Evolutionary conservation across 768 basidiomycete genomes (phyloP), one percentile per base, ranked within the genome.

Genomic region (Pisolithus orientalis): DNA sequence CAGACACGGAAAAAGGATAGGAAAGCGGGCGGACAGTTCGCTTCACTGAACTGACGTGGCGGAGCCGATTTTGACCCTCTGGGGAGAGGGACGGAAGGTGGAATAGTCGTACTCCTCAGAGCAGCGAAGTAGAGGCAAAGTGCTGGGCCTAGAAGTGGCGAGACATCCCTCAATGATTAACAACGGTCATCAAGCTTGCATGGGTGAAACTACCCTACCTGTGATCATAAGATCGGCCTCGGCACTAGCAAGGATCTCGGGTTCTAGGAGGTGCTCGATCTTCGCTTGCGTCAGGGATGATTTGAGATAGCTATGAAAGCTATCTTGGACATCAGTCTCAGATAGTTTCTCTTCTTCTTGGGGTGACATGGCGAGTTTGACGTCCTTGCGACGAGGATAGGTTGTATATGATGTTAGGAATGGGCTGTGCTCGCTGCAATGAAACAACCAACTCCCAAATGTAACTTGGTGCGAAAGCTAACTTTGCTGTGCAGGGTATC

Each of bases 201-300:
- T 45, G 38, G 13, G 24, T 10, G 53, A 53, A 40, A 34, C 10
- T 21, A n/a, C 57, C 75, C 55, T 47, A 83, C 90, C 90, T 63
- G 87, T 84, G 53, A 93, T 85, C 89, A 92, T 92, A 29, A 93
- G 68, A 73, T 93, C 90, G 0, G 76, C 80, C 68, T 90, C 87
- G 10, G 88, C 91, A 43, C 83, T 85, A 34, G 83, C 84, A 5
- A 93, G 72, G 1, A 89, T 66, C 39, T 89, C 83, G 6, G 79
- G 79, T 61, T 88, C 86, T 32, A 94, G 71, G 2, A 94, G 72
- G 3, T 73, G 70, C 66, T 94, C 91, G 0, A 75, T 78, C 61
- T 88, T 90, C 0, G 90, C 91, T 59, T 85, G 83, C 0, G 86
- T 77, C 10, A 93, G 70, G 0, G 88, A 88, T 1, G 84, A 86